A percentile compares a stretch with the other conserved stretches of the same genome.
phyloP scores from a whole-genome alignment of 495 filamentous ascomycete species.

The Alectoria sarmentosa region DNA sequence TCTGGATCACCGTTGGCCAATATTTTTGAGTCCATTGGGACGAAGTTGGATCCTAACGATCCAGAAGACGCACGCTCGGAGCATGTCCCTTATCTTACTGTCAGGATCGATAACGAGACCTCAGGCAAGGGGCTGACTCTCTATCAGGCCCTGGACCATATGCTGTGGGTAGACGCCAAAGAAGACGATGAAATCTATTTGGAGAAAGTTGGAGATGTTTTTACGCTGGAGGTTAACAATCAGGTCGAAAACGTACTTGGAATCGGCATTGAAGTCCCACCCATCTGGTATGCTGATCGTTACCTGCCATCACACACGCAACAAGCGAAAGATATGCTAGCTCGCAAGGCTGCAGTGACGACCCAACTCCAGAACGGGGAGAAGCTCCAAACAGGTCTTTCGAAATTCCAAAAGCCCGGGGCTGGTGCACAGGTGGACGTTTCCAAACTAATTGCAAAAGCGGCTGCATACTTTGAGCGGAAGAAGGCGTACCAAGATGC shows the following conservation, averaged over 20 bases:
- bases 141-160: conserved; percentile 65
- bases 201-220: conserved; percentile 55
- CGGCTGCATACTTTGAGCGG: conserved; percentile 16
- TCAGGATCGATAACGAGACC: conserved; percentile 35
- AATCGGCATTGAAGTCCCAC: conserved; percentile 58
- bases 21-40: conserved; percentile 23
- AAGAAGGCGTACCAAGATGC: conserved; percentile 20
- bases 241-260: conserved; percentile 38
- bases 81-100: conserved; percentile 38
- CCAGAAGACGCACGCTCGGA: conserved; percentile 32
- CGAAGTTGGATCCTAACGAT: conserved; percentile 24
- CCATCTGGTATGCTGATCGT: conserved; percentile 68
- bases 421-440: conserved; percentile 11
- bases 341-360: conserved; percentile 33
- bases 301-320: conserved; percentile 58
- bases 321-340: conserved; percentile 44
- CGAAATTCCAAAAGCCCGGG: conserved; percentile 13
- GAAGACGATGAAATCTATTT: conserved; percentile 49
- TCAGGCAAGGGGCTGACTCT: conserved; percentile 47
- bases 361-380: conserved; percentile 40
- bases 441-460: conserved; percentile 14
- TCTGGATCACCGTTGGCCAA: conserved; percentile 23
- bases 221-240: conserved; percentile 53
- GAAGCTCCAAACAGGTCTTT: conserved; percentile 26
- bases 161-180: conserved; percentile 54